Base-by-base conservation (phyloP, 345 rosid species). In the Salix exigua region DNA sequence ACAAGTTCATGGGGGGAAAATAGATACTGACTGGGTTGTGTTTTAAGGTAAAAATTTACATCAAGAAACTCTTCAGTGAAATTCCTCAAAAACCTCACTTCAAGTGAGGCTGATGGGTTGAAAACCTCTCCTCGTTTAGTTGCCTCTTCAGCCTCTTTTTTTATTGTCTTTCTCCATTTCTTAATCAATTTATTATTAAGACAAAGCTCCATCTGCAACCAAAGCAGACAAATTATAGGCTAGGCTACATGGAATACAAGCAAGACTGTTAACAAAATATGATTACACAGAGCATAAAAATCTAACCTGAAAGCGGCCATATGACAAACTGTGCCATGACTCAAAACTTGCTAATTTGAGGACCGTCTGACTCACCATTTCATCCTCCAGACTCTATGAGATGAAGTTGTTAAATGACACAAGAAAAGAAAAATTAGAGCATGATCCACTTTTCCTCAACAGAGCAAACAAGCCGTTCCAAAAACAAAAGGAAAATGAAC, bases 311-410 rank as follows among this genome's bases (percentile, higher is more conserved):
- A 96, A 93, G 77, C 96, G 96, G 72, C 99, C 99, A 84, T 88
- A 91, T 3, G 98, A 93, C 84, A 96, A 89, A 81, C 97, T 86
- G 82, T 89, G 91, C 99, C 98, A 96, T 76, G 93, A 91, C 44
- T 88, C 86, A 69, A 93, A 81, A 83, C 95, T 89, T 72, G 96
- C 98, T 85, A 96, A 80, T 75, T 90, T 88, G 71, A 96, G 88
- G 72, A 88, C 97, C 31, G 86, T 93, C 81, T 90, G 92, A 61
- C 94, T 89, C 67, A 96, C 99, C 80, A 96, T 82, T 68, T 90
- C 96, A 77, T 96, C 99, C 86, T 96, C 99, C 91, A 96, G 83
- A 83, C 99, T 96, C 99, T 96, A 91, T 70, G 62, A 70, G 64
- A 89, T 62, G 51, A 77, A 42, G 28, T 50, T 58, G 17, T 61